phyloP scores from a whole-genome alignment of 176 grass and related monocot species.

The Poa annua region DNA sequence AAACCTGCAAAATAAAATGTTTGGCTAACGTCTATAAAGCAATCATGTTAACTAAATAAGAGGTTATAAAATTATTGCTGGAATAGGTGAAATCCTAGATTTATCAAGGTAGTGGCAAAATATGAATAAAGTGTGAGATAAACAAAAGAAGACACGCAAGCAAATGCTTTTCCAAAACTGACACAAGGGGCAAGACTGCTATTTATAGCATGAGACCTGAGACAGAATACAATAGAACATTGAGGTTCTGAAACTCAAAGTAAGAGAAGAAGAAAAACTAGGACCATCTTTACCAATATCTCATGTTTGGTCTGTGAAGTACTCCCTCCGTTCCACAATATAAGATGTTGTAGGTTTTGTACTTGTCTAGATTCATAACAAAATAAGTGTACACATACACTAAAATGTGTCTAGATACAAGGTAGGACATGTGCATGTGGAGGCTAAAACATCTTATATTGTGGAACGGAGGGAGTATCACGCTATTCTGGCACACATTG shows the following conservation, averaged over 20 bases:
- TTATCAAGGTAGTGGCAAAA: slow-evolving; percentile 18
- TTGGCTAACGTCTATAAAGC: slow-evolving; percentile 16
- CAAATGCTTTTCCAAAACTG: slow-evolving; percentile 14
- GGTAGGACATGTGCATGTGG: too few species aligned
- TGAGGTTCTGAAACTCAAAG: not conserved
- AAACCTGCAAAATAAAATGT: slow-evolving; percentile 78
- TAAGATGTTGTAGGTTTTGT: too few species aligned
- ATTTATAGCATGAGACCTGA: slow-evolving; percentile 28
- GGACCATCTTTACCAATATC: slow-evolving; percentile 2
- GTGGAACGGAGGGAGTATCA: too few species aligned
- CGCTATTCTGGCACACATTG: slow-evolving; percentile 16
- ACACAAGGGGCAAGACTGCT: not conserved
- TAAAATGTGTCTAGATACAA: too few species aligned
- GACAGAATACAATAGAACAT: slow-evolving; percentile 38
- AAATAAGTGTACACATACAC: too few species aligned
- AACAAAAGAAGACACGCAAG: slow-evolving; percentile 31
- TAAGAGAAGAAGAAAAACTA: not conserved
- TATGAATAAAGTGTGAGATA: slow-evolving; percentile 5
- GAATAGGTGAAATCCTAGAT: slow-evolving; percentile 3
- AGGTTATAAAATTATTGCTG: slow-evolving; percentile 14
- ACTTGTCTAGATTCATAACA: too few species aligned
- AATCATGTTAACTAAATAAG: slow-evolving; percentile 35
- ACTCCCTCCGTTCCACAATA: too few species aligned
- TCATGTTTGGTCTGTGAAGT: slow-evolving; percentile 4
- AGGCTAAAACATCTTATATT: too few species aligned